Evolutionary conservation across 331 rosid genomes (phyloP).

Genomic region (Acacia concinna): DNA sequence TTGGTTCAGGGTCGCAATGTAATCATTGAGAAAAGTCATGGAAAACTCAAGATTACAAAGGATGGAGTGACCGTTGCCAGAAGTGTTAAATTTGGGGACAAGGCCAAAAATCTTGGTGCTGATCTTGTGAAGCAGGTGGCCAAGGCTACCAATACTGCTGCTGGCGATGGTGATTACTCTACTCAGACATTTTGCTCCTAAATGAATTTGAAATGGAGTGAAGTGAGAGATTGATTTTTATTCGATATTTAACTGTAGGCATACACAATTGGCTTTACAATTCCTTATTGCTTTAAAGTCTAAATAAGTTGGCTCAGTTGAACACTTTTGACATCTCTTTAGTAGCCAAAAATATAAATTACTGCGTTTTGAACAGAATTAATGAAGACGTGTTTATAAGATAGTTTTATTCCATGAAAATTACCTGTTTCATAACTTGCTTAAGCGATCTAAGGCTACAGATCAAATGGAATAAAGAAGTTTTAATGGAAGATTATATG

Average conservation of each 20-base stretch:
- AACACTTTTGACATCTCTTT: not conserved
- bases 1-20: conserved; percentile 86
- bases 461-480: not conserved
- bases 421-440: not conserved
- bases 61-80: conserved; percentile 95
- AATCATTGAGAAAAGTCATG: conserved; percentile 63
- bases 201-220: not conserved
- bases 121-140: conserved; percentile 92
- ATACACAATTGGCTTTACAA: not conserved
- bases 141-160: conserved; percentile 80
- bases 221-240: not conserved
- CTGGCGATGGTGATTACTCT: conserved; percentile 68
- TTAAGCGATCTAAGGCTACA: conserved; percentile 2
- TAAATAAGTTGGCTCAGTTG: not conserved
- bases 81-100: conserved; percentile 73
- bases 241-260: not conserved
- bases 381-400: not conserved
- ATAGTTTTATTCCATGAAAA: not conserved
- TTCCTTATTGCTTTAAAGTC: not conserved
- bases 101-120: conserved; percentile 79
- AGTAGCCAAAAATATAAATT: not conserved
- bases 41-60: conserved; percentile 75
- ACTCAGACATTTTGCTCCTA: not conserved
- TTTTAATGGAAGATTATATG: not conserved
- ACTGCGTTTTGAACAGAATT: not conserved